Evolutionary conservation across 2,329 filamentous ascomycete species (phyloP).

Genomic region (Drechslerella dactyloides): DNA sequence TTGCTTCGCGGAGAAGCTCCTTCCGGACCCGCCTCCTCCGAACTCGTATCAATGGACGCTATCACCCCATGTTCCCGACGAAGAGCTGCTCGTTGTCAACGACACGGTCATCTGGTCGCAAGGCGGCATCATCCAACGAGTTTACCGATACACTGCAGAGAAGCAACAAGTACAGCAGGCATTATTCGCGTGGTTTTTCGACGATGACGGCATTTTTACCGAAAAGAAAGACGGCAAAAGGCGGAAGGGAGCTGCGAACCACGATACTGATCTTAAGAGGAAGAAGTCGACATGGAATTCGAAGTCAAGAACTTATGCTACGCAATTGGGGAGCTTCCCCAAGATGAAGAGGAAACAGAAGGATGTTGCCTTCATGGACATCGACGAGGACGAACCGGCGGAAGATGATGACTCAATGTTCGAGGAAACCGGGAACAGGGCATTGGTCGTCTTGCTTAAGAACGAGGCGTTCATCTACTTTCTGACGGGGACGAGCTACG

Average conservation of each 20-base stretch:
- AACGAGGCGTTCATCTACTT: slow-evolving; percentile 95
- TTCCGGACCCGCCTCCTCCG: slow-evolving; percentile 70
- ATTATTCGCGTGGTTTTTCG: slow-evolving; percentile 79
- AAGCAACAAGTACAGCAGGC: slow-evolving; percentile 86
- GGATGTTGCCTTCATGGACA: slow-evolving; percentile 53
- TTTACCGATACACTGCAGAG: slow-evolving; percentile 84
- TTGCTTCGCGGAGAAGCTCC: slow-evolving; percentile 78
- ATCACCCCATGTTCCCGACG: slow-evolving; percentile 66
- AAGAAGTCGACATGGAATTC: slow-evolving; percentile 54
- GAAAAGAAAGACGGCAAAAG: slow-evolving; percentile 53
- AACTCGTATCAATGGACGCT: slow-evolving; percentile 79
- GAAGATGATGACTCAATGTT: slow-evolving; percentile 57
- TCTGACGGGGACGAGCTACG: slow-evolving; percentile 82
- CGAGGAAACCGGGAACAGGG: slow-evolving; percentile 59
- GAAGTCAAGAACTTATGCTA: slow-evolving; percentile 59
- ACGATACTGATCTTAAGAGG: slow-evolving; percentile 52
- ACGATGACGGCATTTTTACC: slow-evolving; percentile 51
- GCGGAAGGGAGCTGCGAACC: slow-evolving; percentile 52
- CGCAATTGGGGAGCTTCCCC: slow-evolving; percentile 54
- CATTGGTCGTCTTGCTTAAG: slow-evolving; percentile 87
- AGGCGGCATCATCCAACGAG: slow-evolving; percentile 80
- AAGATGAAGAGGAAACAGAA: slow-evolving; percentile 52
- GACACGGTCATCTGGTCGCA: slow-evolving; percentile 86
- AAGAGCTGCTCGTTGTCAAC: slow-evolving; percentile 79
- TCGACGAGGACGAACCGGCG: slow-evolving; percentile 54